These are phyloP conservation scores for Penicillium corylophilum DNA, from an alignment of 2,329 filamentous ascomycete species.

Conservation along the genomic window DNA sequence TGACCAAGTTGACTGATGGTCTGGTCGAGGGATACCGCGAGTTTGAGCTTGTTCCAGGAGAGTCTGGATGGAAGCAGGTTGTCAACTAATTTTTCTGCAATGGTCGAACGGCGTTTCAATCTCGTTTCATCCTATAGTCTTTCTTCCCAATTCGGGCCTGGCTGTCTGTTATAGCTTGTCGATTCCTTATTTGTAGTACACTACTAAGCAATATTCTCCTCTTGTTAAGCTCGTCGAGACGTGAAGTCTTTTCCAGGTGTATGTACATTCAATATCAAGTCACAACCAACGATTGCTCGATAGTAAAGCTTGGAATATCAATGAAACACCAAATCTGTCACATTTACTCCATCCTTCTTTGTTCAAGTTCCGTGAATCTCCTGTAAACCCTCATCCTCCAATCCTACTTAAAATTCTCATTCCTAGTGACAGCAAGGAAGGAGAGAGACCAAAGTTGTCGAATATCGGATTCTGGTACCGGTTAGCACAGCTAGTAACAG, in stretches of 20 bases:
- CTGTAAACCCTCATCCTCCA: neutral
- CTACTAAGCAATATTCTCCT: neutral
- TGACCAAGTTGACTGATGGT: slow-evolving; percentile 73
- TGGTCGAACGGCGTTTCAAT: neutral
- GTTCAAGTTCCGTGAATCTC: neutral
- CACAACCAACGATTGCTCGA: too few species aligned
- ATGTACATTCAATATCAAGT: neutral
- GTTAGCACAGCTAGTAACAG: slow-evolving; percentile 1
- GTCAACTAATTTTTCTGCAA: neutral
- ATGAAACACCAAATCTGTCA: too few species aligned
- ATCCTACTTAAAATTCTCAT: slow-evolving; percentile 8
- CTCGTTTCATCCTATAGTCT: neutral
- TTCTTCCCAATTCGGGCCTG: neutral
- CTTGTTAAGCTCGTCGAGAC: neutral
- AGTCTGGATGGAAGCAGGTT: slow-evolving; percentile 1
- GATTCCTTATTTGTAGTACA: neutral
- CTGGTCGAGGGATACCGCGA: slow-evolving; percentile 76
- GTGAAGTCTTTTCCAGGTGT: neutral
- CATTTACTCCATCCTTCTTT: neutral
- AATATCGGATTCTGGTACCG: slow-evolving; percentile 17
- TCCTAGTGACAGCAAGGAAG: slow-evolving; percentile 17
- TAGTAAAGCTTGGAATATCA: too few species aligned
- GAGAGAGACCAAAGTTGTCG: slow-evolving; percentile 18
- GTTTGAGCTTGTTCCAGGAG: slow-evolving; percentile 52
- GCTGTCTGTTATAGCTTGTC: neutral